Conservation (phyloP, 345 rosid genomes). For the Populus simonii region DNA sequence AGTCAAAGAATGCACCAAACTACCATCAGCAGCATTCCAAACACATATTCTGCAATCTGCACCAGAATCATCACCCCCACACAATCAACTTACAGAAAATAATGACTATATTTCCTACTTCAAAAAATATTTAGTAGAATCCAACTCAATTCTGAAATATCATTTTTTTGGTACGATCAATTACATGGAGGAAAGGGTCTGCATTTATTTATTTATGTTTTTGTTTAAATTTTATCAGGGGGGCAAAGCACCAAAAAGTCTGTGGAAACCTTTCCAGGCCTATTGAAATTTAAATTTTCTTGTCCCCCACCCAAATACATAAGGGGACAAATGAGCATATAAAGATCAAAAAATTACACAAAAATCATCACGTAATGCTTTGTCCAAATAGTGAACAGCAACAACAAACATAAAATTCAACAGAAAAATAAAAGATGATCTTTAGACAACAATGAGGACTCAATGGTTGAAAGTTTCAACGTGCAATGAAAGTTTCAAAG, state of each 20-base stretch:
- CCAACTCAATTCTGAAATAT: neutral
- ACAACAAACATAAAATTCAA: neutral
- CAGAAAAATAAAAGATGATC: neutral
- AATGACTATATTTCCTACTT: neutral
- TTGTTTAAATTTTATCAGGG: too few relatives aligned
- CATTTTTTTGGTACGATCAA: neutral
- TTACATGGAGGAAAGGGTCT: neutral
- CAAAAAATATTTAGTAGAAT: neutral
- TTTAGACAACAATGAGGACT: neutral
- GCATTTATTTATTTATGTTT: neutral
- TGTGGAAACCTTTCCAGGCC: neutral
- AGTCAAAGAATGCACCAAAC: conserved; percentile 90
- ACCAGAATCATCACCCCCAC: conserved; percentile 4
- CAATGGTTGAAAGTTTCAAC: neutral
- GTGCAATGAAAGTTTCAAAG: neutral
- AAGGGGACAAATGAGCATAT: neutral
- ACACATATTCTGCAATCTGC: conserved; percentile 99
- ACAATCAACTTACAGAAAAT: neutral
- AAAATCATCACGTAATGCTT: neutral
- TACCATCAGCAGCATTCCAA: conserved; percentile 99
- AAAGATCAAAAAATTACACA: neutral
- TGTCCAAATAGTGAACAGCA: neutral
- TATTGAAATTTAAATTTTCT: neutral
- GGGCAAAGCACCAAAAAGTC: neutral
- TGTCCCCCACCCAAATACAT: neutral